Base-by-base conservation (phyloP, 2,329 filamentous ascomycete genomes). In the Fusarium nematophilum region DNA sequence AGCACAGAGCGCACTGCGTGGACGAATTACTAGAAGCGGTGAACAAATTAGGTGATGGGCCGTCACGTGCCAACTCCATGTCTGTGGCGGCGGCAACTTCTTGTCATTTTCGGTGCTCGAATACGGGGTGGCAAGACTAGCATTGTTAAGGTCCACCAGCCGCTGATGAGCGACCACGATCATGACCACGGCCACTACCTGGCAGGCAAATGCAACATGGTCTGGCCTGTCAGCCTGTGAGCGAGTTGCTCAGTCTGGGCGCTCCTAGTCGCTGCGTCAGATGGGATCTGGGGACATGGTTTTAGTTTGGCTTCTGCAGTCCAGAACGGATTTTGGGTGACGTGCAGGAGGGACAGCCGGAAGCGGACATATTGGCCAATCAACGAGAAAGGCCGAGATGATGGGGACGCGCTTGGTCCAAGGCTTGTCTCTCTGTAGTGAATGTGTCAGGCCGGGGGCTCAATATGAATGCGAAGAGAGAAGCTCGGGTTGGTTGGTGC, bases 321-420 rank as follows among this genome's bases (percentile, higher is more conserved):
- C 42, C 47, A 50, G 30, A 44, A 62, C 52, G 53, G 59, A 34
- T 52, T 55, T 59, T 59, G 57, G 53, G 61, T 64, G 61, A 64
- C 61, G 65, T 68, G 65, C 65, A 68, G 65, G 47, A 57, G 49
- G 38, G 29, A 50, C 29, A 37, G 44, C 23, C 38, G 53, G 23
- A 53, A 53, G 49, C 21, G 37, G 46, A 45, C 58, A 53, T 45
- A 51, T 44, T 47, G 54, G 31, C 65, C 65, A 68, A 68, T 68
- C 65, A 57, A 57, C 38, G 59, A 15, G 25, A 37, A 17, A 59
- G 31, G 48, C 37, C 14, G 26, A 36, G 38, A 30, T 15, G 47
- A 65, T 47, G 43, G 57, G 64, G 52, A 43, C 42, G 33, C 62
- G 65, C 65, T 67, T 57, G 65, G 65, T 63, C 65, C 65, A 68